These are phyloP conservation scores for Auricularia auricula-judae DNA, from an alignment of 768 basidiomycete genomes.

Conservation along the genomic window DNA sequence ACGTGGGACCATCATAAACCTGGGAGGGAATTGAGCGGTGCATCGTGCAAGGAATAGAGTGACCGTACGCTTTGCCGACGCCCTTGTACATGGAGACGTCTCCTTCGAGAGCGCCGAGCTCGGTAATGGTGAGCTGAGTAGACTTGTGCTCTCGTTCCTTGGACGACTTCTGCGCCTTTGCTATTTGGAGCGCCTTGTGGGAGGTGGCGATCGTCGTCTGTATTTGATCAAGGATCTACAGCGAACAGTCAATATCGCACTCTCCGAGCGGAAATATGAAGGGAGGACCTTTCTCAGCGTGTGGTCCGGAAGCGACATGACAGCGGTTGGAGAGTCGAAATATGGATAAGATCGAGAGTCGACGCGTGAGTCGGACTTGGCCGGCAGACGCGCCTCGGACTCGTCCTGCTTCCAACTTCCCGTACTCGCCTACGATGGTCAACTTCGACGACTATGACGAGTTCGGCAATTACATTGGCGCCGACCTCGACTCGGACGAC, in stretches of 20 bases:
- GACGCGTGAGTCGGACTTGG: not conserved
- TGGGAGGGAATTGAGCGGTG: slow-evolving; percentile 18
- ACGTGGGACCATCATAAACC: slow-evolving; percentile 86
- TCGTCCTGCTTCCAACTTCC: not conserved
- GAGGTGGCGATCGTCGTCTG: slow-evolving; percentile 85
- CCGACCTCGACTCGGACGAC: slow-evolving; percentile 81
- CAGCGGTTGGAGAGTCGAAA: slow-evolving; percentile 19
- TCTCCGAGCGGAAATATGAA: not conserved
- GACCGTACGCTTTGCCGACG: slow-evolving; percentile 83
- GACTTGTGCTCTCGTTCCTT: slow-evolving; percentile 89
- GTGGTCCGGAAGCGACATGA: slow-evolving; percentile 51
- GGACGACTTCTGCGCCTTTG: slow-evolving; percentile 60
- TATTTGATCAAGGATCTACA: slow-evolving; percentile 83
- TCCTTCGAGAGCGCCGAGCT: slow-evolving; percentile 59
- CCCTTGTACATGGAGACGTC: slow-evolving; percentile 85
- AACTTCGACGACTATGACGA: slow-evolving; percentile 72
- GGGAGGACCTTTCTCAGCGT: slow-evolving; percentile 61
- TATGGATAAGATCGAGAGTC: slow-evolving; percentile 25
- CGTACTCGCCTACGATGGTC: not conserved
- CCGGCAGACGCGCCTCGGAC: slow-evolving; percentile 11
- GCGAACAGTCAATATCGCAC: not conserved
- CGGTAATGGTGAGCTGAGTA: slow-evolving; percentile 77
- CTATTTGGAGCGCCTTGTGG: slow-evolving; percentile 61
- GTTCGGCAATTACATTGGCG: slow-evolving; percentile 97
- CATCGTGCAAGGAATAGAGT: slow-evolving; percentile 1